These are phyloP conservation scores for Globisporangium mamillatum DNA, from an alignment of 352 stramenopile genomes.

Conservation along the genomic window DNA sequence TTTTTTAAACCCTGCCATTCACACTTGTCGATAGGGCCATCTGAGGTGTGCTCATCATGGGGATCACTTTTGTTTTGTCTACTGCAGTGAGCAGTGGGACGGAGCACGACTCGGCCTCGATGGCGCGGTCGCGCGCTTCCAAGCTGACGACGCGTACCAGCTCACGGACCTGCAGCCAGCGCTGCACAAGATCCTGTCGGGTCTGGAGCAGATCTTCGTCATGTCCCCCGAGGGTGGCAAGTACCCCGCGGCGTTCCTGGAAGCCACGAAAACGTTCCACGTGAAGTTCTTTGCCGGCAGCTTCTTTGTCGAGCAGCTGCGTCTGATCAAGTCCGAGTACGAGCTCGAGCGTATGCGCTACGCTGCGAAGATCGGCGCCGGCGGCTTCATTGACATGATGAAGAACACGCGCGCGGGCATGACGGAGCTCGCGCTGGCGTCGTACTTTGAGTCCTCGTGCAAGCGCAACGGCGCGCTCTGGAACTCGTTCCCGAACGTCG, in stretches of 20 bases:
- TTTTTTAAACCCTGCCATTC: neutral
- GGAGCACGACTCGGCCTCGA: conserved; percentile 65
- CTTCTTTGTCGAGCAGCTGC: conserved; percentile 72
- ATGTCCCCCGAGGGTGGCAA: conserved; percentile 52
- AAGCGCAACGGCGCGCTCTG: conserved; percentile 75
- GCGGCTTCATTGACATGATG: conserved; percentile 82
- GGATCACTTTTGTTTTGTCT: neutral
- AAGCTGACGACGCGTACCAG: conserved; percentile 65
- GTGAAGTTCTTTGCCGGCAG: conserved; percentile 73
- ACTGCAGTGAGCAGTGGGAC: conserved; percentile 79
- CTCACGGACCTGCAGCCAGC: conserved; percentile 53
- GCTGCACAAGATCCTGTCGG: conserved; percentile 53
- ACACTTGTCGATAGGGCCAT: neutral
- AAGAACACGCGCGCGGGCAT: conserved; percentile 54
- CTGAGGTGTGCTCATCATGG: neutral
- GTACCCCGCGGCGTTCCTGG: conserved; percentile 54
- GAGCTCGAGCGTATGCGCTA: conserved; percentile 77
- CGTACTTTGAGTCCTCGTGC: conserved; percentile 65
- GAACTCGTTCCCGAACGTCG: conserved; percentile 84
- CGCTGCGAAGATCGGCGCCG: conserved; percentile 58
- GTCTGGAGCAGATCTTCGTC: conserved; percentile 67
- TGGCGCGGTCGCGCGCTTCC: conserved; percentile 51
- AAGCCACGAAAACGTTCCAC: conserved; percentile 57
- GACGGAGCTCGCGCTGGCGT: conserved; percentile 68
- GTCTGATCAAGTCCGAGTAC: conserved; percentile 67